These are phyloP conservation scores for Sideroxylon spinosum DNA, from an alignment of 179 eudicot species.

Conservation along the genomic window DNA sequence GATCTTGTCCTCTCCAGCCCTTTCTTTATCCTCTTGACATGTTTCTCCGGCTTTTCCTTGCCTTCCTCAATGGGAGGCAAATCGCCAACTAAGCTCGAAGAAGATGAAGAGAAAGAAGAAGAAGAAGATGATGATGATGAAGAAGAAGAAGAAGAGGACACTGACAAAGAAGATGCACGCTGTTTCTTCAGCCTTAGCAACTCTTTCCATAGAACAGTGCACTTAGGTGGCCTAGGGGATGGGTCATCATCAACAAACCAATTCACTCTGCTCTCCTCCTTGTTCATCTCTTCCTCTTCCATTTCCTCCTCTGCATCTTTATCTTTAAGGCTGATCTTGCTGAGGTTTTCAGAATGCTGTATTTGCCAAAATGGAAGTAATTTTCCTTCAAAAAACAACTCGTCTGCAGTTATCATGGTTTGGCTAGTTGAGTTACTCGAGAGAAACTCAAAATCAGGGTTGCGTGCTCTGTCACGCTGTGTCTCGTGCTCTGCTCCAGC, in stretches of 20 bases:
- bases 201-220: constrained; percentile 91
- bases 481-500: constrained; percentile 26
- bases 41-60: constrained; percentile 39
- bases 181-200: constrained; percentile 57
- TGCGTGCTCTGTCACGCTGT: constrained; percentile 19
- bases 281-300: not conserved
- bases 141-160: constrained; percentile 59
- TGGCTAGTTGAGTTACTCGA: constrained; percentile 34
- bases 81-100: constrained; percentile 45
- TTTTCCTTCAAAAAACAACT: constrained; percentile 74
- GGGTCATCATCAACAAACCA: constrained; percentile 95
- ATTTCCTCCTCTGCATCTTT: constrained; percentile 11
- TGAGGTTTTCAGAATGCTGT: constrained; percentile 52
- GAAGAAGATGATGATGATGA: constrained; percentile 51
- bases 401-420: constrained; percentile 74
- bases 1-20: constrained; percentile 84
- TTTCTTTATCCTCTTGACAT: constrained; percentile 51
- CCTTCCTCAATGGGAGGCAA: constrained; percentile 44
- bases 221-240: constrained; percentile 91
- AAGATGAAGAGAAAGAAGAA: constrained; percentile 47
- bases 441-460: constrained; percentile 60
- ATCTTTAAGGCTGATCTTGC: constrained; percentile 39
- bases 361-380: constrained; percentile 64
- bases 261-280: constrained; percentile 29
- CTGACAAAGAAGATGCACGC: constrained; percentile 37